phyloP scores from a whole-genome alignment of 2,329 filamentous ascomycete genomes.

The Aspergillus ruber region DNA sequence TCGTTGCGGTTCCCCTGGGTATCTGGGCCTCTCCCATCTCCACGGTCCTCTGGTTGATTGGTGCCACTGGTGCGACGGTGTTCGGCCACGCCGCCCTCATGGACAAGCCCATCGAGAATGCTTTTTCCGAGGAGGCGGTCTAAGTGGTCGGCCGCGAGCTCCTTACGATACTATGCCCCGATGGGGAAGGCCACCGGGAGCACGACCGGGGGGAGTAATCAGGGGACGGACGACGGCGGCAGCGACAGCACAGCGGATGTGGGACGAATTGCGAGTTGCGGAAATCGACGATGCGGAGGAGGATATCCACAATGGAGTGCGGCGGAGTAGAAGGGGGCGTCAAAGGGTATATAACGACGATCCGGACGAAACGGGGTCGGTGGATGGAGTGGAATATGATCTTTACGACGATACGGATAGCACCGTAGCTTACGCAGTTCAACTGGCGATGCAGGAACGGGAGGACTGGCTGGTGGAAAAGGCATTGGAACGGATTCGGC shows the following conservation, averaged over 20 bases:
- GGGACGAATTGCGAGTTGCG: constrained; percentile 36
- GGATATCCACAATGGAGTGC: constrained; percentile 27
- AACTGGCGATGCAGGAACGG: constrained; percentile 54
- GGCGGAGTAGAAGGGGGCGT: constrained; percentile 28
- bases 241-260: constrained; percentile 46
- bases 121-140: constrained; percentile 99
- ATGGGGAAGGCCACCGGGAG: constrained; percentile 99
- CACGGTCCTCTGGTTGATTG: constrained; percentile 90
- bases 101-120: constrained; percentile 99
- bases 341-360: constrained; percentile 40
- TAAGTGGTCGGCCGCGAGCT: constrained; percentile 99
- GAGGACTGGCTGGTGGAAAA: constrained; percentile 72
- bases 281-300: constrained; percentile 34
- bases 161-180: constrained; percentile 72
- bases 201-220: constrained; percentile 59
- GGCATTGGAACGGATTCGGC: constrained; percentile 72
- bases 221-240: constrained; percentile 40
- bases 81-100: constrained; percentile 90
- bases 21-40: constrained; percentile 77
- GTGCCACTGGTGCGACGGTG: constrained; percentile 87
- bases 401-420: constrained; percentile 48
- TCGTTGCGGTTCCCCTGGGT: constrained; percentile 76
- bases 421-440: constrained; percentile 41
- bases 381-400: constrained; percentile 45
- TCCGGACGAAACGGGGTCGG: constrained; percentile 39